These are phyloP conservation scores for Durotheca rogersii DNA, from an alignment of 495 filamentous ascomycete genomes.

Conservation along the genomic window DNA sequence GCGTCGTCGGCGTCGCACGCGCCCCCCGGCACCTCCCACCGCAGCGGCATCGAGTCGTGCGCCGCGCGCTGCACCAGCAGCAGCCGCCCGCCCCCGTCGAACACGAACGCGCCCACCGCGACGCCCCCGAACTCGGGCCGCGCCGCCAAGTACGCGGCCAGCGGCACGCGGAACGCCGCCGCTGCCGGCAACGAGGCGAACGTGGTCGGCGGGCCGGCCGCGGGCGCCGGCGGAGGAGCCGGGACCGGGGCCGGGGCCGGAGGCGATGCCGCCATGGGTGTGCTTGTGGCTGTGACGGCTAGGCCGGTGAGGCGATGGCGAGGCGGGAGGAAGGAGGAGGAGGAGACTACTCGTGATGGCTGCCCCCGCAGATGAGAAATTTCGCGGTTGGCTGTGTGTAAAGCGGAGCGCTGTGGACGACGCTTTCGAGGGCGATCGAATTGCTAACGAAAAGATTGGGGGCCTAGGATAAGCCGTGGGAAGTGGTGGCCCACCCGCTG, in stretches of 20 bases:
- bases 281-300: too few relatives aligned
- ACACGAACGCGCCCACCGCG: constrained; percentile 42
- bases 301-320: too few relatives aligned
- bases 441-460: neutral
- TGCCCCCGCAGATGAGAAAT: too few relatives aligned
- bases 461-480: neutral
- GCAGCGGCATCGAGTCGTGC: constrained; percentile 49
- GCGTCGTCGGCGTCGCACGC: constrained; percentile 50
- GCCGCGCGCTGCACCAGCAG: constrained; percentile 55
- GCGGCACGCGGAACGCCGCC: constrained; percentile 27
- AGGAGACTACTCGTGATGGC: too few relatives aligned
- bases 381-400: too few relatives aligned
- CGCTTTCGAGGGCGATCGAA: constrained; percentile 3
- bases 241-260: too few relatives aligned
- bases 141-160: constrained; percentile 25
- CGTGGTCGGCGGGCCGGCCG: constrained; percentile 20
- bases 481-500: neutral
- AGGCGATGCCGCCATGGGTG: too few relatives aligned
- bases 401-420: too few relatives aligned
- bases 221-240: too few relatives aligned
- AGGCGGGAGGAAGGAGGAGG: too few relatives aligned
- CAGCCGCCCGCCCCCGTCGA: constrained; percentile 35
- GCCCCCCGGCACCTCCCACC: constrained; percentile 60
- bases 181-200: constrained; percentile 33
- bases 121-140: constrained; percentile 26